Evolutionary conservation across 2,329 filamentous ascomycete species (phyloP).

Genomic region (Chalaropsis thielavioides): DNA sequence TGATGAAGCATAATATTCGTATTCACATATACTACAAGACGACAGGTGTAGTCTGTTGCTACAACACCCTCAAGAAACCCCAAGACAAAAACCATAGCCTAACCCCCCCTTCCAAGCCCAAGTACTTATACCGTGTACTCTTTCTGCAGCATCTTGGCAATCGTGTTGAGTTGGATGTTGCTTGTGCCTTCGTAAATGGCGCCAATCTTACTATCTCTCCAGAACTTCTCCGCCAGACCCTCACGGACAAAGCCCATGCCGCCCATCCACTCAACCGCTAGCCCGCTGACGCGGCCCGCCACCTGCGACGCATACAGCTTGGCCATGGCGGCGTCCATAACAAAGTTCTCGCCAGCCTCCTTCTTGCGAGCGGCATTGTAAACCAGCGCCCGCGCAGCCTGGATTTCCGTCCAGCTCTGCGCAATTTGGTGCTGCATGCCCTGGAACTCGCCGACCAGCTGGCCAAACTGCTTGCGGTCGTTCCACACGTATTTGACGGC

Average conservation of each 20-base stretch:
- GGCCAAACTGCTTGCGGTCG: constrained; percentile 91
- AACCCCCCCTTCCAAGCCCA: background rate
- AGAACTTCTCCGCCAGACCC: constrained; percentile 95
- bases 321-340: constrained; percentile 92
- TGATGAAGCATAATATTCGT: background rate
- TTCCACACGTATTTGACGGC: constrained; percentile 95
- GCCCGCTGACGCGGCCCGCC: constrained; percentile 67
- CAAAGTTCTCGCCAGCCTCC: constrained; percentile 92
- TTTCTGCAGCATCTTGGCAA: constrained; percentile 48
- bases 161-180: constrained; percentile 56
- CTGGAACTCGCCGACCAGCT: constrained; percentile 90
- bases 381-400: constrained; percentile 77
- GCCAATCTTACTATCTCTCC: constrained; percentile 94
- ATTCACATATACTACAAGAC: background rate
- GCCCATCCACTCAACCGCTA: constrained; percentile 97
- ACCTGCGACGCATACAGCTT: constrained; percentile 93
- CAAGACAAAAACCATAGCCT: background rate
- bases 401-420: constrained; percentile 87
- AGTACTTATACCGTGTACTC: constrained; percentile 36
- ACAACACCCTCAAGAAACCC: background rate
- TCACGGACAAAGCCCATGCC: constrained; percentile 98
- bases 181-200: constrained; percentile 92
- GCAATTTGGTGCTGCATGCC: constrained; percentile 99
- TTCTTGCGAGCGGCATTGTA: constrained; percentile 97
- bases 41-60: no score